A percentile compares a stretch with the other conserved stretches of the same genome.
These are phyloP conservation scores for Rickenella mellea DNA, from an alignment of 768 basidiomycete species.

Conservation along the genomic window DNA sequence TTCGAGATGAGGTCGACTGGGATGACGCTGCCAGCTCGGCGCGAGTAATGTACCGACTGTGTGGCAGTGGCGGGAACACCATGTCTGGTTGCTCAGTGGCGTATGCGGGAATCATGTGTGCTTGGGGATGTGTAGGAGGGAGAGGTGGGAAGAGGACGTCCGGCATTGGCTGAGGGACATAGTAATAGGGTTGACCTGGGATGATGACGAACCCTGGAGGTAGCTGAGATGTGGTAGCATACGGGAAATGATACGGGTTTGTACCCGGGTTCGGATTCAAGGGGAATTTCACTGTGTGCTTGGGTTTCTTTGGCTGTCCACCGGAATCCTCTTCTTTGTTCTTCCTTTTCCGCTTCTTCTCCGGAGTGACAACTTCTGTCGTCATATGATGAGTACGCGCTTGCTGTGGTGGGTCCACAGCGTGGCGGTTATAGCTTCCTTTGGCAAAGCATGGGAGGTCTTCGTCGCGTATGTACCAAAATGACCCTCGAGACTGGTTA, in stretches of 20 bases:
- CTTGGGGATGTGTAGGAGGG: conserved; percentile 33
- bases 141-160: conserved; percentile 71
- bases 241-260: conserved; percentile 7
- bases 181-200: conserved; percentile 67
- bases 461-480: conserved; percentile 82
- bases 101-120: background rate
- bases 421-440: conserved; percentile 45
- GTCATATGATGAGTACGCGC: conserved; percentile 27
- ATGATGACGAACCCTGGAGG: conserved; percentile 23
- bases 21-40: conserved; percentile 2
- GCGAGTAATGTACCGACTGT: conserved; percentile 3
- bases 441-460: conserved; percentile 76
- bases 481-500: too few species aligned
- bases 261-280: too few species aligned
- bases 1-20: conserved; percentile 10
- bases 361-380: conserved; percentile 19
- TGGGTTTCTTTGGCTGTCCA: conserved; percentile 11
- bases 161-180: conserved; percentile 45
- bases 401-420: conserved; percentile 49
- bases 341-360: conserved; percentile 26
- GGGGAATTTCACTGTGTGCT: too few species aligned
- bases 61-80: conserved; percentile 11
- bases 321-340: conserved; percentile 19
- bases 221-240: conserved; percentile 2
- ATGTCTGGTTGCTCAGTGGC: conserved; percentile 19